Conservation (phyloP, 148 eudicot species). For the Silene conica region DNA sequence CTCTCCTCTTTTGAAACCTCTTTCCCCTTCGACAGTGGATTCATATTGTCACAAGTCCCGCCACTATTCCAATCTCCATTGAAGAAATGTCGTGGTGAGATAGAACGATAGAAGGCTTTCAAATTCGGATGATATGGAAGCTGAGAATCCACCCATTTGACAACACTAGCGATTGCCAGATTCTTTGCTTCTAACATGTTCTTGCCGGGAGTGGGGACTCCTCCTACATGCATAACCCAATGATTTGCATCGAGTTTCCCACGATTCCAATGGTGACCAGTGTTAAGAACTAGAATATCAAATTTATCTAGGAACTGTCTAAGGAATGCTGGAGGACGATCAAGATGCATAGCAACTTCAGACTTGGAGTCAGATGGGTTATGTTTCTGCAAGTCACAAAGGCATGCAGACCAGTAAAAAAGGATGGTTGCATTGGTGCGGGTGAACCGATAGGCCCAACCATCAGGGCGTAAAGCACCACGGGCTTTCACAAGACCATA, state of each 20-base stretch:
- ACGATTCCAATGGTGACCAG: conserved; percentile 86
- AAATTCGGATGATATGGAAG: conserved; percentile 51
- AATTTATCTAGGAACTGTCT: conserved; percentile 38
- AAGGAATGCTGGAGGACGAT: conserved; percentile 66
- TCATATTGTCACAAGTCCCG: conserved; percentile 68
- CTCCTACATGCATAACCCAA: conserved; percentile 62
- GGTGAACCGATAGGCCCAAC: conserved; percentile 88
- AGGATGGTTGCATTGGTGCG: conserved; percentile 79
- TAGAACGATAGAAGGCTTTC: conserved; percentile 58
- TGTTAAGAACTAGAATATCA: conserved; percentile 61
- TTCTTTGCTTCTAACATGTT: conserved; percentile 50
- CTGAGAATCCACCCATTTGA: conserved; percentile 60
- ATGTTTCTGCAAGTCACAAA: conserved; percentile 66
- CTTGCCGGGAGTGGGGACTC: conserved; percentile 42
- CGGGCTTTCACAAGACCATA: conserved; percentile 73
- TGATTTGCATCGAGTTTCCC: conserved; percentile 54
- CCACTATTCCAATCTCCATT: conserved; percentile 87
- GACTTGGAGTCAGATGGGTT: conserved; percentile 30
- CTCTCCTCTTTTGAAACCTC: conserved; percentile 47
- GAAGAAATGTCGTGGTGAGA: conserved; percentile 78
- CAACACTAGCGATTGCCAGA: conserved; percentile 46
- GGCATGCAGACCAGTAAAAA: conserved; percentile 93
- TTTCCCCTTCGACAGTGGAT: conserved; percentile 49
- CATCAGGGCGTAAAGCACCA: conserved; percentile 74
- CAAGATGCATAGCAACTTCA: conserved; percentile 69